Evolutionary conservation across 257 asterid genomes (phyloP), one percentile per base, ranked within the genome.

Genomic region (Craterostigma plantagineum): DNA sequence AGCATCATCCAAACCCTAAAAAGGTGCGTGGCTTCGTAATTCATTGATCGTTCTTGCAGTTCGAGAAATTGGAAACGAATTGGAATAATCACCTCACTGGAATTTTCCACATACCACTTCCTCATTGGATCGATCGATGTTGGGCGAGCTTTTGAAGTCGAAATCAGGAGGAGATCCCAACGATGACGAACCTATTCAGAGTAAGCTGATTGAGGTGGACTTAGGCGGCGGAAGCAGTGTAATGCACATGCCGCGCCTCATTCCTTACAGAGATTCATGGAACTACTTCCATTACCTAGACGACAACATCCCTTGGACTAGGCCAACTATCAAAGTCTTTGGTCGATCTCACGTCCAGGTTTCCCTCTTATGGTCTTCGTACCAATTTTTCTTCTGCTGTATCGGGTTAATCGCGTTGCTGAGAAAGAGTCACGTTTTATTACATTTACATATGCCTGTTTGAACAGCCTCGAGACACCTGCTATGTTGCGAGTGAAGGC

Each of bases 241-340:
- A 41, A 7, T 72, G 27, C 78, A 79, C 69, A 51, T 62, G 13
- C 61, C 74, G 7, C 75, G 70, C 18, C 73, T 82, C 66, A 50
- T 87, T 17, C 45, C 81, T 0, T 78, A 68, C 58, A 51, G 61
- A 43, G 60, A 82, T 43, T 79, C 95, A 6, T 82, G 92, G 85
- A 43, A 52, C 11, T 87, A 58, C 56, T 79, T 87, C 38, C 68
- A 87, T n/a, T 87, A 67, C 56, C 77, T 87, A n/a, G 63, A 87
- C 58, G 58, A 70, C 18, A 68, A 79, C 60, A 82, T 87, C 45
- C 97, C 85, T 33, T 87, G 97, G 97, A 79, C 70, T 52, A 72
- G 97, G 42, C 97, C 97, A 63, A 73, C 83, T 17, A 59, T 82
- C 65, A 80, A 81, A 33, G 93, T 79, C 46, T 87, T 87, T 18